A percentile compares a stretch with the other conserved stretches of the same genome.
These are phyloP conservation scores for Colletotrichum tropicicola DNA, from an alignment of 2,329 filamentous ascomycete genomes.

Conservation along the genomic window DNA sequence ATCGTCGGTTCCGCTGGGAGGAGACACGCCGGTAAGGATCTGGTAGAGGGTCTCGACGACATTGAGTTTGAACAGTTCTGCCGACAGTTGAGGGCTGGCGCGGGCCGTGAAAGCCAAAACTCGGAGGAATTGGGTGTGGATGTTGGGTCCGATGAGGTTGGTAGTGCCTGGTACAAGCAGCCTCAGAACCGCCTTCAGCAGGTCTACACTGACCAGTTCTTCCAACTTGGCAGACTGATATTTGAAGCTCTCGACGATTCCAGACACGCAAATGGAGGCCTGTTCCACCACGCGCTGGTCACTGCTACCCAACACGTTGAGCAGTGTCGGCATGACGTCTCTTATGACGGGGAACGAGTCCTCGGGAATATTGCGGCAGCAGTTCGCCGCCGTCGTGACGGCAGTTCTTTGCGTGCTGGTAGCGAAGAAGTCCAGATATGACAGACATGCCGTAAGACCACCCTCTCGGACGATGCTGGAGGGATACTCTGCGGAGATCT, in stretches of 20 bases:
- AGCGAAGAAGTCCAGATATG: conserved; percentile 96
- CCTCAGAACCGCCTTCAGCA: conserved; percentile 85
- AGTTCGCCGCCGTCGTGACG: conserved; percentile 97
- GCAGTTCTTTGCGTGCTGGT: conserved; percentile 97
- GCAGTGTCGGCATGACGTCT: conserved; percentile 95
- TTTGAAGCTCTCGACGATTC: conserved; percentile 97
- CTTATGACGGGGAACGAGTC: conserved; percentile 92
- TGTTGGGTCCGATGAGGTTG: conserved; percentile 91
- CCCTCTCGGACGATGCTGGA: conserved; percentile 95
- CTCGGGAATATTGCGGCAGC: conserved; percentile 94
- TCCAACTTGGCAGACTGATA: conserved; percentile 88
- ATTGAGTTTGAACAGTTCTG: conserved; percentile 93
- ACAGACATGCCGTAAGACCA: conserved; percentile 93
- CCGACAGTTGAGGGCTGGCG: conserved; percentile 86
- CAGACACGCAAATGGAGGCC: conserved; percentile 91
- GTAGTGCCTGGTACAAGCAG: conserved; percentile 93
- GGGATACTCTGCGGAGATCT: conserved; percentile 96
- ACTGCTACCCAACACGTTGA: conserved; percentile 89
- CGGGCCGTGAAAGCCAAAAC: conserved; percentile 91
- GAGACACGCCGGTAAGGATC: conserved; percentile 94
- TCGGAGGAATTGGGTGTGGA: conserved; percentile 95
- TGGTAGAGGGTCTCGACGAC: conserved; percentile 98
- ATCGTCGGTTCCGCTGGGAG: conserved; percentile 80
- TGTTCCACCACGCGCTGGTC: conserved; percentile 98
- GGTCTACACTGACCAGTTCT: conserved; percentile 87